Conservation (phyloP, 2,329 filamentous ascomycete genomes). For the Claviceps lovelessii region DNA sequence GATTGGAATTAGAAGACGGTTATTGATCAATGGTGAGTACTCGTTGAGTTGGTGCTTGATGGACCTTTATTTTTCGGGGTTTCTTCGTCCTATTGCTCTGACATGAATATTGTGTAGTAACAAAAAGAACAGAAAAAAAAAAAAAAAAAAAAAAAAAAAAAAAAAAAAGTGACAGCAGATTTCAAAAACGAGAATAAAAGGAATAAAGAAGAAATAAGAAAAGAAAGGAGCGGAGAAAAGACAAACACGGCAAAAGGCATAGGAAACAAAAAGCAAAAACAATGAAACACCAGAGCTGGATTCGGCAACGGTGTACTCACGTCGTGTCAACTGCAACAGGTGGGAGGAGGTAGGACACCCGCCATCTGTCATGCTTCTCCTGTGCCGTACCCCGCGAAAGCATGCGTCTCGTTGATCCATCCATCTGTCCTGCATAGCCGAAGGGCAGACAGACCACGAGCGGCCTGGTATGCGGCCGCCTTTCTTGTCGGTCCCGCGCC, state of each 20-base stretch:
- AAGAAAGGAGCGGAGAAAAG: background rate
- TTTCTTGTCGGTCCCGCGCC: background rate
- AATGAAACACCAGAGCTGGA: background rate
- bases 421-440: constrained; percentile 1
- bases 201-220: background rate
- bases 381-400: background rate
- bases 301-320: background rate
- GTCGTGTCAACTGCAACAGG: background rate
- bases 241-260: too few relatives aligned
- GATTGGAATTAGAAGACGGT: background rate
- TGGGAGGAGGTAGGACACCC: background rate
- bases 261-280: background rate
- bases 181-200: too few relatives aligned
- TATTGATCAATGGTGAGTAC: background rate
- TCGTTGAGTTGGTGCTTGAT: background rate
- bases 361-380: background rate
- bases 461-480: constrained; percentile 1
- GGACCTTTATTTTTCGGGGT: background rate
- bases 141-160: too few relatives aligned
- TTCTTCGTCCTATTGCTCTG: too few relatives aligned
- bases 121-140: too few relatives aligned
- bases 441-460: background rate
- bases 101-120: too few relatives aligned
- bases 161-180: too few relatives aligned
- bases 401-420: background rate